phyloP scores from a whole-genome alignment of 495 filamentous ascomycete genomes.

The Diplogelasinospora grovesii region DNA sequence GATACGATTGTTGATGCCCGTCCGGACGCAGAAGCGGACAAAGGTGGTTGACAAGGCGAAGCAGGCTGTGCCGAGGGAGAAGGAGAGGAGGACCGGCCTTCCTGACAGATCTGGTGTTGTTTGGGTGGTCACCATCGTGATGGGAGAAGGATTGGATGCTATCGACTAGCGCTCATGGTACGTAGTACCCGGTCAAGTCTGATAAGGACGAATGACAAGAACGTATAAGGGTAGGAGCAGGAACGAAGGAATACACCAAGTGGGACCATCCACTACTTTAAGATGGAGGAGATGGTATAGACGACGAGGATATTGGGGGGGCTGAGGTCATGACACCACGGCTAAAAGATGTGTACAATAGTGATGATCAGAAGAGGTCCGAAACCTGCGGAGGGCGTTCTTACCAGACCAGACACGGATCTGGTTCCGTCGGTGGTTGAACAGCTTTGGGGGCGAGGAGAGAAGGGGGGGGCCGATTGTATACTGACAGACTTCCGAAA shows the following conservation, averaged over 20 bases:
- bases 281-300: not conserved
- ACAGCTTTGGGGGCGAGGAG: conserved; percentile 5
- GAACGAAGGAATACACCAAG: conserved; percentile 1
- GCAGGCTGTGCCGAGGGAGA: conserved; percentile 27
- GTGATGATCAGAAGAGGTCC: conserved; percentile 14
- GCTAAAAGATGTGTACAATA: conserved; percentile 10
- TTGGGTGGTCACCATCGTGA: conserved; percentile 19
- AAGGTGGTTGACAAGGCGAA: conserved; percentile 28
- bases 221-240: conserved; percentile 6
- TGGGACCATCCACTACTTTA: not conserved
- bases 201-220: conserved; percentile 2
- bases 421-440: no score
- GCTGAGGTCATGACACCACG: no score
- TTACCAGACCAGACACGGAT: conserved; percentile 16
- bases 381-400: conserved; percentile 24
- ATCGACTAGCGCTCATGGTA: conserved; percentile 7
- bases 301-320: not conserved
- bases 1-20: conserved; percentile 18
- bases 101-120: conserved; percentile 18
- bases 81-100: conserved; percentile 33
- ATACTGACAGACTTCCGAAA: not conserved
- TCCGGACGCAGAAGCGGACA: conserved; percentile 26
- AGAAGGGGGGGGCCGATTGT: not conserved
- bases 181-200: no score
- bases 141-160: not conserved